These are phyloP conservation scores for Claviceps sp. DNA, from an alignment of 2,329 filamentous ascomycete genomes.

Conservation along the genomic window DNA sequence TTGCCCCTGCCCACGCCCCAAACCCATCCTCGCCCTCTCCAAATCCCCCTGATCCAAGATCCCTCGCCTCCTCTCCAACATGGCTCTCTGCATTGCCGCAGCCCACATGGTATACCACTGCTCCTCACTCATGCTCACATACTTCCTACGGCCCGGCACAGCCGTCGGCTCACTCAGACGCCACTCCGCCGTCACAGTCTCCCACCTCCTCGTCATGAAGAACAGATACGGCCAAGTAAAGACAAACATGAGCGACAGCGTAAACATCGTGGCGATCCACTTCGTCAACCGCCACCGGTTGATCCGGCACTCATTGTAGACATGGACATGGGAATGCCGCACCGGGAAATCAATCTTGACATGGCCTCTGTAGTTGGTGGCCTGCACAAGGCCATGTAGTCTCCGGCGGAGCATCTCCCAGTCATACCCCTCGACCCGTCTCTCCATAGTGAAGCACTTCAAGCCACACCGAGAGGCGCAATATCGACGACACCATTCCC, in stretches of 20 bases:
- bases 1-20: conserved; percentile 11
- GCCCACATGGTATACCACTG: conserved; percentile 53
- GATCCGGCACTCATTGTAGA: conserved; percentile 48
- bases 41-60: conserved; percentile 45
- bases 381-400: conserved; percentile 43
- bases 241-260: conserved; percentile 53
- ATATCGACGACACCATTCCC: conserved; percentile 57
- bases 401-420: conserved; percentile 34
- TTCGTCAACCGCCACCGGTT: conserved; percentile 51
- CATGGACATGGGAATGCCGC: conserved; percentile 40
- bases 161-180: conserved; percentile 19
- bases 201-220: conserved; percentile 53
- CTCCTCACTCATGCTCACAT: conserved; percentile 40
- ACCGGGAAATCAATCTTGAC: conserved; percentile 46
- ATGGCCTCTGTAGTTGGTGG: conserved; percentile 54
- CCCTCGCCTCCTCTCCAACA: conserved; percentile 42
- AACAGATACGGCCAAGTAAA: conserved; percentile 59
- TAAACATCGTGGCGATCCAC: conserved; percentile 54
- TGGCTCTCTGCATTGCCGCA: conserved; percentile 43
- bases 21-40: conserved; percentile 20
- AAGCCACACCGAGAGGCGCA: conserved; percentile 43
- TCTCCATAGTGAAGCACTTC: conserved; percentile 40
- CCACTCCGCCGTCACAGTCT: conserved; percentile 51
- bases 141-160: conserved; percentile 24
- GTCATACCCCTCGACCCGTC: conserved; percentile 48